Conservation (phyloP, 495 filamentous ascomycete genomes). For the Pyrenopolyporus hunteri region DNA sequence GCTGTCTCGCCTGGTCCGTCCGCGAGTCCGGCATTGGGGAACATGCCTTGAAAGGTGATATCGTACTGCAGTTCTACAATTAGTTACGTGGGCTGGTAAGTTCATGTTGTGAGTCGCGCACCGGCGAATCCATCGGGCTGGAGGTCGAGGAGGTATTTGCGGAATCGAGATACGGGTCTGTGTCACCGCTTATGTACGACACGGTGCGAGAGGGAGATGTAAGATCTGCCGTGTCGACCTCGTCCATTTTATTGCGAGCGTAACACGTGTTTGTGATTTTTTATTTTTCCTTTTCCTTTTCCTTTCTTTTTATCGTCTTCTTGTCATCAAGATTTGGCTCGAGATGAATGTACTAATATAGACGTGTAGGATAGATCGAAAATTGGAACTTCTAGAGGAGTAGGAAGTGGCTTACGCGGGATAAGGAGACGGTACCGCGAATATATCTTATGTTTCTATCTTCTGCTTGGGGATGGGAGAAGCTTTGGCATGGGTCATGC, state of each 20-base stretch:
- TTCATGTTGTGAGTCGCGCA: constrained; percentile 26
- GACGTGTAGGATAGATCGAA: neutral
- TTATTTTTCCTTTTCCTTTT: no score
- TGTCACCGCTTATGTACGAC: constrained; percentile 47
- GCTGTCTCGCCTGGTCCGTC: constrained; percentile 34
- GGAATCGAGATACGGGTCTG: constrained; percentile 48
- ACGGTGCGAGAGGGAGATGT: constrained; percentile 45
- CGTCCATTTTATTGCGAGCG: constrained; percentile 40
- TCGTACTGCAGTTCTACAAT: constrained; percentile 42
- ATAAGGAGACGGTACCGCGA: constrained; percentile 17
- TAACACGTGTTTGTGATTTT: neutral
- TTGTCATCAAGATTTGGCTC: neutral
- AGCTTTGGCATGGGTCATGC: constrained; percentile 15
- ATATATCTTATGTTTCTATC: constrained; percentile 28
- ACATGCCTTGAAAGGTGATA: constrained; percentile 42
- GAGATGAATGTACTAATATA: neutral
- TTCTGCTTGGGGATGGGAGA: constrained; percentile 13
- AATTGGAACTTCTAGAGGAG: neutral
- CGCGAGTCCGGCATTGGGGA: constrained; percentile 47
- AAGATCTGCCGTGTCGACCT: constrained; percentile 40
- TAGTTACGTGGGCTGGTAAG: constrained; percentile 11
- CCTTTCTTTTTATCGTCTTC: neutral
- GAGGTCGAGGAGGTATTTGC: constrained; percentile 48
- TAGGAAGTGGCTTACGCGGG: constrained; percentile 9
- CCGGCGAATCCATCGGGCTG: constrained; percentile 49